Base-by-base conservation (phyloP, 2,329 filamentous ascomycete genomes). In the Penicillium nordicum region DNA sequence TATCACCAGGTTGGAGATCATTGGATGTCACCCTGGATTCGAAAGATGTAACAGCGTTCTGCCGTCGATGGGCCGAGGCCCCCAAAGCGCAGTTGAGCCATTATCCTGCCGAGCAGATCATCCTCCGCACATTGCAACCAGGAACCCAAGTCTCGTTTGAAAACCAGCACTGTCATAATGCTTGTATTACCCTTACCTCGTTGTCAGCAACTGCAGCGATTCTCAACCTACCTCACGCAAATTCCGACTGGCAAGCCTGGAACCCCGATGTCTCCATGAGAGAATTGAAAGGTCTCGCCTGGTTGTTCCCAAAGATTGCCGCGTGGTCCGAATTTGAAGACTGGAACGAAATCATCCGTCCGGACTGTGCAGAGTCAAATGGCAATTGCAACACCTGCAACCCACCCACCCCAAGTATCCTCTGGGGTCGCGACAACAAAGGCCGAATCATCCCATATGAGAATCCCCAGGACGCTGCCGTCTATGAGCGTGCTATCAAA, bases 401-500 rank as follows among this genome's bases (percentile, higher is more conserved):
- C 9, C 74, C 74, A 11, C 50, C 41, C 38, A 69, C 68, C 30
- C 73, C 74, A 12, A 59, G 58, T 29, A 67, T 74, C 9, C 49
- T 70, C 11, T 76, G 74, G 74, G 66, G 68, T 2, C 60, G 68
- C 5, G 60, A 70, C 44, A 58, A 57, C 44, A 66, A 62, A 42
- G 66, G 67, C 6, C 59, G 57, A 14, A 57, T 80, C 21, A 71
- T 70, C 14, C 74, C 80, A 1, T 79, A 78, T 47, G 84, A 85
- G 63, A 76, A 85, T 59, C 76, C 78, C 0, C 65, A 76, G 53
- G 74, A 78, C 57, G 82, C 82, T 30, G 78, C 77, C 2, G 55
- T 66, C 0, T 84, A 79, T 58, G 84, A 86, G 63, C 73, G 74
- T 37, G 71, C 72, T 1, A 65, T 83, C 11, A 85, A 85, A 61